Conservation (phyloP, 129 eudicot species). For the Artemisia argyi region DNA sequence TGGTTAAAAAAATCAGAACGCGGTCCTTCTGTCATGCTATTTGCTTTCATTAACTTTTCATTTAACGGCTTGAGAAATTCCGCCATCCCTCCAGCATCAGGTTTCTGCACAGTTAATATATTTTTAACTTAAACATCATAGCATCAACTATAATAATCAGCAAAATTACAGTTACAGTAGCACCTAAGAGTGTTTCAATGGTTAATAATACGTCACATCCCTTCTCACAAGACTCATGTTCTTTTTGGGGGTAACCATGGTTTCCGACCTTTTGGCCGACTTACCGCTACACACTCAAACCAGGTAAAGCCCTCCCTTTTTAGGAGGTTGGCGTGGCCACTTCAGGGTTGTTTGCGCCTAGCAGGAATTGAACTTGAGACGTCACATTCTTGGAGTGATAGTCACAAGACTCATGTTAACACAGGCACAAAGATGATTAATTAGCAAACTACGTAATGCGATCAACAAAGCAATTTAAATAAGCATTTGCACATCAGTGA, state of each 20-base stretch:
- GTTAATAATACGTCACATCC: background rate
- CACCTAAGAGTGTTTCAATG: background rate
- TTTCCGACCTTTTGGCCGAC: background rate
- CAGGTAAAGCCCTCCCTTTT: no score
- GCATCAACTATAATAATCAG: background rate
- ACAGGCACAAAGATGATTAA: no score
- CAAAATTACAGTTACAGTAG: background rate
- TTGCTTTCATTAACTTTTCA: slow-evolving; percentile 72
- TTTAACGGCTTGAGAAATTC: slow-evolving; percentile 83
- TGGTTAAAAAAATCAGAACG: slow-evolving; percentile 80
- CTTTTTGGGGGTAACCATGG: no score
- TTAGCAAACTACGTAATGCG: no score
- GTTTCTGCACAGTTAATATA: slow-evolving; percentile 59
- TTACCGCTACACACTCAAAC: no score
- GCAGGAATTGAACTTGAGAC: no score
- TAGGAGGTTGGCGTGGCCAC: no score
- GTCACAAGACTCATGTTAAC: no score
- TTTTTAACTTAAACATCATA: background rate
- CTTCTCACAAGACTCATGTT: background rate
- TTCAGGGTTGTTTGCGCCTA: no score
- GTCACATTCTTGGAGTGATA: no score
- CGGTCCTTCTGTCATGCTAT: slow-evolving; percentile 64
- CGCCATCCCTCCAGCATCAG: slow-evolving; percentile 69
- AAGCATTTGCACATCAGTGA: no score
- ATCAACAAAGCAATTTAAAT: no score